A percentile compares a stretch with the other conserved stretches of the same genome.
Evolutionary conservation across 176 grass and related monocot species (phyloP).

Genomic region (Areca catechu): DNA sequence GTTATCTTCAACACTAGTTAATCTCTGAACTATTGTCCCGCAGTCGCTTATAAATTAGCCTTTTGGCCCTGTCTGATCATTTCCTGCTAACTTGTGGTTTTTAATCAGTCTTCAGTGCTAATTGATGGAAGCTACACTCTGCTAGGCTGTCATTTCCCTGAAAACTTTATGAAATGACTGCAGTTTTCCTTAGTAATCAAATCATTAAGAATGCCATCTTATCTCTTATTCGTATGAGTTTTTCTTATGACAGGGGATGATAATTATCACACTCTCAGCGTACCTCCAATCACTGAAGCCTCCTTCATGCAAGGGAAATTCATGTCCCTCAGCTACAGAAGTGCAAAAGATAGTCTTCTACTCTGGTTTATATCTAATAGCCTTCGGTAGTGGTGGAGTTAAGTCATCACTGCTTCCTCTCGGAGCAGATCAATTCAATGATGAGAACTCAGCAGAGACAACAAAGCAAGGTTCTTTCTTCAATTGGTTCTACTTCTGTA

Average conservation of each 20-base stretch:
- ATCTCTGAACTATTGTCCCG: too few relatives aligned
- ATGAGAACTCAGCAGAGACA: constrained; percentile 30
- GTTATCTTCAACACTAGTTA: too few relatives aligned
- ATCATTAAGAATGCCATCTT: too few relatives aligned
- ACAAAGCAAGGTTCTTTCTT: constrained; percentile 50
- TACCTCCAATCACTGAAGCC: constrained; percentile 28
- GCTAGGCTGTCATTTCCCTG: too few relatives aligned
- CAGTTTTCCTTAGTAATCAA: too few relatives aligned
- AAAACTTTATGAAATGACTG: too few relatives aligned
- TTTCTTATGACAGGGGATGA: constrained; percentile 33
- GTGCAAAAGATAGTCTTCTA: constrained; percentile 13
- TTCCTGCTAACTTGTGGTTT: too few relatives aligned
- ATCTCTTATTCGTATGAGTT: too few relatives aligned
- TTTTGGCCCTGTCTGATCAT: too few relatives aligned
- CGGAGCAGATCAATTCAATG: constrained; percentile 70
- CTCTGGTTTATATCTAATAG: constrained; percentile 73
- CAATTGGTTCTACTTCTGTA: constrained; percentile 70
- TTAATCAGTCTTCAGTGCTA: too few relatives aligned
- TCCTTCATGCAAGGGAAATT: constrained; percentile 12
- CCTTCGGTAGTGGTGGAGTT: constrained; percentile 49
- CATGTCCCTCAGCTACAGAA: constrained; percentile 1
- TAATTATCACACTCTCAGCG: constrained; percentile 44
- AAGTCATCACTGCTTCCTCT: constrained; percentile 55
- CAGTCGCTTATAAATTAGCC: too few relatives aligned
- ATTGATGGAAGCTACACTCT: too few relatives aligned